phyloP scores from a whole-genome alignment of 495 filamentous ascomycete genomes.

The Cercophora newfieldiana region DNA sequence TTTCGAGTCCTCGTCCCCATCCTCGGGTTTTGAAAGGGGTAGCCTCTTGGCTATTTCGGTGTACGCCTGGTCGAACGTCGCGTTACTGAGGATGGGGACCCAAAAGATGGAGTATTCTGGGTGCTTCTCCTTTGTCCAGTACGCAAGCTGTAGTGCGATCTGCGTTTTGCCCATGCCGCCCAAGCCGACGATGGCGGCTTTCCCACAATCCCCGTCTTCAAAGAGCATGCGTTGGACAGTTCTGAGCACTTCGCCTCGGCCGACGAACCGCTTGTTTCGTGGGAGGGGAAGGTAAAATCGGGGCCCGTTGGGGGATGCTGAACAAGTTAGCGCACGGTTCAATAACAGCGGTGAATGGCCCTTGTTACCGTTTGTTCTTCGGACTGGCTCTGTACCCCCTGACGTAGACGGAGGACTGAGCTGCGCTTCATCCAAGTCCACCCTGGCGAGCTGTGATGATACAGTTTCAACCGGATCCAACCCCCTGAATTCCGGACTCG shows the following conservation, averaged over 20 bases:
- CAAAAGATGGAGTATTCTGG: slow-evolving; percentile 52
- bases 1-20: slow-evolving; percentile 20
- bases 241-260: slow-evolving; percentile 27
- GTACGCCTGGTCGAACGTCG: slow-evolving; percentile 50
- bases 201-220: slow-evolving; percentile 4
- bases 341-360: too few relatives aligned
- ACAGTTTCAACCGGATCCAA: too few relatives aligned
- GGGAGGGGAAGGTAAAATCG: too few relatives aligned
- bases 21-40: slow-evolving; percentile 9
- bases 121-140: slow-evolving; percentile 34
- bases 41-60: slow-evolving; percentile 36
- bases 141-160: slow-evolving; percentile 50
- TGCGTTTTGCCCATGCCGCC: slow-evolving; percentile 56
- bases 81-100: slow-evolving; percentile 43
- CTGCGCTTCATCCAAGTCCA: too few relatives aligned
- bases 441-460: too few relatives aligned
- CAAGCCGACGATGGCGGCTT: slow-evolving; percentile 42
- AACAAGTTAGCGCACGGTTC: too few relatives aligned
- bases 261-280: slow-evolving; percentile 27
- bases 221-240: slow-evolving; percentile 27
- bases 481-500: too few relatives aligned
- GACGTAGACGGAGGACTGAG: too few relatives aligned
- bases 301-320: too few relatives aligned
- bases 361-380: too few relatives aligned
- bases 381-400: too few relatives aligned